Conservation (phyloP, 2,329 filamentous ascomycete species). For the Xylariaceae sp. region DNA sequence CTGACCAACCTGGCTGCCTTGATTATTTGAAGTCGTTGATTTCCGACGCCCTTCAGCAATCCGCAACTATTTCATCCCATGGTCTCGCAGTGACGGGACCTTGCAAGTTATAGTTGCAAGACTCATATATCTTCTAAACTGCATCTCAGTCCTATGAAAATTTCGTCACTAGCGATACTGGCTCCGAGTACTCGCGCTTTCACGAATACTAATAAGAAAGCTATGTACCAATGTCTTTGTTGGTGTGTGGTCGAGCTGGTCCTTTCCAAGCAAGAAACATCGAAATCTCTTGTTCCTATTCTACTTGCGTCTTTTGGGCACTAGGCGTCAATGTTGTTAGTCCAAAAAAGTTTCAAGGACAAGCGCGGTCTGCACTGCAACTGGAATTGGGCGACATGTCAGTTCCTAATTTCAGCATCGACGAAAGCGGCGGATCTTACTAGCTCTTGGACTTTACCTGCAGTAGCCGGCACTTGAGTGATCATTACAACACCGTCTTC, state of each 20-base stretch:
- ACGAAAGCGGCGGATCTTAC: constrained; percentile 1
- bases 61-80: neutral
- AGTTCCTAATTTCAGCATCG: constrained; percentile 6
- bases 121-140: neutral
- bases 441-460: constrained; percentile 9
- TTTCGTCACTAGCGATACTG: neutral
- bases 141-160: constrained; percentile 8
- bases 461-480: constrained; percentile 14
- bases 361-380: constrained; percentile 5
- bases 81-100: neutral
- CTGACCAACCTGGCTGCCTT: constrained; percentile 4
- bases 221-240: constrained; percentile 14
- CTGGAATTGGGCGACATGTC: neutral
- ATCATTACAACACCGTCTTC: constrained; percentile 2
- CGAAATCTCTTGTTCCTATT: constrained; percentile 11
- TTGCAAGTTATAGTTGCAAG: neutral
- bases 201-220: constrained; percentile 14
- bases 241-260: constrained; percentile 10
- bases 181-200: neutral
- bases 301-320: constrained; percentile 13
- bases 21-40: constrained; percentile 2
- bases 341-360: constrained; percentile 4
- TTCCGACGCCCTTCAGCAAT: constrained; percentile 4
- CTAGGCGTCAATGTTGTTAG: constrained; percentile 9
- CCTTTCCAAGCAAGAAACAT: constrained; percentile 10